phyloP scores from a whole-genome alignment of 495 filamentous ascomycete genomes.

The Penicillium salamii region DNA sequence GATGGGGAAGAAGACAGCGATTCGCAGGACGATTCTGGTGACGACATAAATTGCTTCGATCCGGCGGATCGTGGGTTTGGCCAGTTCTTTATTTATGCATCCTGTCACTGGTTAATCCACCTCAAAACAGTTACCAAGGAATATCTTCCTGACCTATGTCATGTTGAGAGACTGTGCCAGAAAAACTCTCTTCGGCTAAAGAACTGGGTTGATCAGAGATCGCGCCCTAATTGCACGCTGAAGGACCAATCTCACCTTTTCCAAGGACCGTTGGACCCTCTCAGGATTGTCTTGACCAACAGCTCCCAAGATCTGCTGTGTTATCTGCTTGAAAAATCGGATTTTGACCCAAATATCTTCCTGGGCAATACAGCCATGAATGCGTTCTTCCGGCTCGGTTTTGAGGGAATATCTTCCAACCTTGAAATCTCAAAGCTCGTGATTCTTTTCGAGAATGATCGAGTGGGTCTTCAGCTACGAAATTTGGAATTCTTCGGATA shows the following conservation, averaged over 20 bases:
- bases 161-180: constrained; percentile 19
- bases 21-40: constrained; percentile 24
- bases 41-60: constrained; percentile 18
- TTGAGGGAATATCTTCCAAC: no score
- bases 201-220: constrained; percentile 26
- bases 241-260: constrained; percentile 22
- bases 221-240: constrained; percentile 22
- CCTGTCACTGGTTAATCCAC: constrained; percentile 22
- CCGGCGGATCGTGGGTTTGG: constrained; percentile 22
- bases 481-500: no score
- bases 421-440: no score
- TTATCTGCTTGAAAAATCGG: constrained; percentile 15
- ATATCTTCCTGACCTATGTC: constrained; percentile 17
- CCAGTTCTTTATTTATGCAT: constrained; percentile 25
- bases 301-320: constrained; percentile 21
- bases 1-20: constrained; percentile 13
- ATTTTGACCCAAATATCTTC: no score
- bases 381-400: no score
- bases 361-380: no score
- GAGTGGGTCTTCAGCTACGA: no score
- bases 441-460: no score
- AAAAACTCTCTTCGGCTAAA: constrained; percentile 17
- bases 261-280: constrained; percentile 22
- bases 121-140: constrained; percentile 7
- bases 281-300: constrained; percentile 25